Evolutionary conservation across 768 basidiomycete species (phyloP).

Genomic region (Boletus pseudopeckii): DNA sequence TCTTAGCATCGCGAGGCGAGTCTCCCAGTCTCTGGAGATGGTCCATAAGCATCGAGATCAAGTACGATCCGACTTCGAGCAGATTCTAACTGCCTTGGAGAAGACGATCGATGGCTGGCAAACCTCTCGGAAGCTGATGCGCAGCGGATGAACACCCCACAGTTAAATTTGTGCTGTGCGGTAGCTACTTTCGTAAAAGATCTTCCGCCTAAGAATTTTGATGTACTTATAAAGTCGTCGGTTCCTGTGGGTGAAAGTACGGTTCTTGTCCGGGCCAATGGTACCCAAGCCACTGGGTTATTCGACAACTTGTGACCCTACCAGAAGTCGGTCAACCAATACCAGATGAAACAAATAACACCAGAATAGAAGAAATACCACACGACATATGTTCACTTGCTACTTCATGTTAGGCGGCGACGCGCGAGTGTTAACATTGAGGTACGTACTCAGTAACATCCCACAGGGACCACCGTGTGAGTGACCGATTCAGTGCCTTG

Average conservation of each 20-base stretch:
- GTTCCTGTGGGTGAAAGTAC: background rate
- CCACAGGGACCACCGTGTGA: constrained; percentile 3
- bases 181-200: background rate
- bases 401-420: background rate
- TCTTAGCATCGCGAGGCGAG: background rate
- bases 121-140: background rate
- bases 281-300: background rate
- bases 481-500: background rate
- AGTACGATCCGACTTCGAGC: background rate
- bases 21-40: background rate
- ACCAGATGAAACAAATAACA: background rate
- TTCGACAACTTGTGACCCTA: background rate
- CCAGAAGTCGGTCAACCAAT: background rate
- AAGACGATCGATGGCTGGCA: background rate
- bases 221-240: background rate
- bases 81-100: background rate
- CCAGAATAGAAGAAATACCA: background rate
- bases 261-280: background rate
- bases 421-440: background rate
- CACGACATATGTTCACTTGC: background rate
- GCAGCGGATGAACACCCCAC: background rate
- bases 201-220: background rate
- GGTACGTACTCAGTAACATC: background rate
- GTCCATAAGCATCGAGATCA: background rate
- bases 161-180: constrained; percentile 1